A percentile compares a stretch with the other conserved stretches of the same genome.
phyloP scores from a whole-genome alignment of 768 basidiomycete species.

The Trametes sanguinea region DNA sequence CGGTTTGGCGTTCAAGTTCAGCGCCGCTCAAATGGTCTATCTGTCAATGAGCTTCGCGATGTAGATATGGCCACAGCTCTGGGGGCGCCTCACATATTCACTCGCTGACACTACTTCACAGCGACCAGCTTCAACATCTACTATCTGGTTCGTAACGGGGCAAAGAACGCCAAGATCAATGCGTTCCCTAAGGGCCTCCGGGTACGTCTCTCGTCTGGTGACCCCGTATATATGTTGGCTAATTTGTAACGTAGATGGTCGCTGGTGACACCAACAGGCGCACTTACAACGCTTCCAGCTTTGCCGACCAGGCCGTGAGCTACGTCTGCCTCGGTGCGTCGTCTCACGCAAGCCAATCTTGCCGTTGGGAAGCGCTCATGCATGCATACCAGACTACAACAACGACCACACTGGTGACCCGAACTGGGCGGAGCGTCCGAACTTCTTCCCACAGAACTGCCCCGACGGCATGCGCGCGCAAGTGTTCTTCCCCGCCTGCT shows the following conservation, averaged over 20 bases:
- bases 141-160: conserved; percentile 28
- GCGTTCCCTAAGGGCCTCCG: conserved; percentile 31
- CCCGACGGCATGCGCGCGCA: conserved; percentile 32
- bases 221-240: too few relatives aligned
- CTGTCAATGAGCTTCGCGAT: too few relatives aligned
- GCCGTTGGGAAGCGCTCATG: neutral
- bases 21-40: too few relatives aligned
- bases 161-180: conserved; percentile 23
- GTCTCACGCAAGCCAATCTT: too few relatives aligned
- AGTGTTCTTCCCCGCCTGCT: conserved; percentile 38
- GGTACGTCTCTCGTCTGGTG: neutral
- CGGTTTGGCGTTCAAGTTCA: too few relatives aligned
- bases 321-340: conserved; percentile 33
- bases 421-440: conserved; percentile 26
- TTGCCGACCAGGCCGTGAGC: conserved; percentile 36
- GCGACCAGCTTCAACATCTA: conserved; percentile 28
- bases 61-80: too few relatives aligned
- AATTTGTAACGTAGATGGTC: too few relatives aligned
- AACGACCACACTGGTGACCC: conserved; percentile 23
- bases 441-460: conserved; percentile 26
- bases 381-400: conserved; percentile 22
- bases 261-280: conserved; percentile 33
- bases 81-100: neutral
- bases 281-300: conserved; percentile 34
- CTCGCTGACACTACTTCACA: neutral